Conservation (phyloP, 2,329 filamentous ascomycete genomes). For the Nothophaeocryptopus gaeumannii region DNA sequence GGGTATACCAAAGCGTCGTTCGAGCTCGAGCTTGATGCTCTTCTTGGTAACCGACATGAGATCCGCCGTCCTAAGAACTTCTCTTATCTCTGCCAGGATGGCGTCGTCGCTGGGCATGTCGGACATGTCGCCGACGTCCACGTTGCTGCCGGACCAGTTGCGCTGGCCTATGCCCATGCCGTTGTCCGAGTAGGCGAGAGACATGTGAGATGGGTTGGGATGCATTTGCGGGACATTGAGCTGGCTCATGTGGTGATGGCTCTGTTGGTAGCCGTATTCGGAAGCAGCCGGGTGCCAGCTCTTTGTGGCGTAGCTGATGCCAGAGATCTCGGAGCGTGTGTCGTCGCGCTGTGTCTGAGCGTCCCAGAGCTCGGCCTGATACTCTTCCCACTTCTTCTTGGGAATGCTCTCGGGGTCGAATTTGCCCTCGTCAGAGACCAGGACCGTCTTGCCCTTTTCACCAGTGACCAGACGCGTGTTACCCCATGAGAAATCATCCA, state of each 20-base stretch:
- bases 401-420: slow-evolving; percentile 92
- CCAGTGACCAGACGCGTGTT: slow-evolving; percentile 97
- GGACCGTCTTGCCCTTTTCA: slow-evolving; percentile 85
- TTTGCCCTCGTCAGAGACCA: slow-evolving; percentile 95
- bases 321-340: slow-evolving; percentile 81
- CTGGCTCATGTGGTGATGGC: slow-evolving; percentile 57
- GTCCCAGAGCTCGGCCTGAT: slow-evolving; percentile 97
- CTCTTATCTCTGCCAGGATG: slow-evolving; percentile 86
- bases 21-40: slow-evolving; percentile 89
- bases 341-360: slow-evolving; percentile 81
- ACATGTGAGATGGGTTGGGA: slow-evolving; percentile 64
- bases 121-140: slow-evolving; percentile 63
- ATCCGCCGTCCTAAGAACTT: slow-evolving; percentile 87
- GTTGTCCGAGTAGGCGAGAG: slow-evolving; percentile 69
- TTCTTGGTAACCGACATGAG: slow-evolving; percentile 99
- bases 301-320: slow-evolving; percentile 91
- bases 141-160: slow-evolving; percentile 48
- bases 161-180: slow-evolving; percentile 22
- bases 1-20: slow-evolving; percentile 81
- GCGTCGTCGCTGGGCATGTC: slow-evolving; percentile 81
- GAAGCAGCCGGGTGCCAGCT: slow-evolving; percentile 56
- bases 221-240: slow-evolving; percentile 51
- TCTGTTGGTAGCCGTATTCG: slow-evolving; percentile 61
- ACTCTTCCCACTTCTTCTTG: slow-evolving; percentile 99
- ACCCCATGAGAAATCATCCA: slow-evolving; percentile 99